A percentile compares a stretch with the other conserved stretches of the same genome.
These are phyloP conservation scores for Leptographium radiaticola DNA, from an alignment of 2,329 filamentous ascomycete species.

Conservation along the genomic window DNA sequence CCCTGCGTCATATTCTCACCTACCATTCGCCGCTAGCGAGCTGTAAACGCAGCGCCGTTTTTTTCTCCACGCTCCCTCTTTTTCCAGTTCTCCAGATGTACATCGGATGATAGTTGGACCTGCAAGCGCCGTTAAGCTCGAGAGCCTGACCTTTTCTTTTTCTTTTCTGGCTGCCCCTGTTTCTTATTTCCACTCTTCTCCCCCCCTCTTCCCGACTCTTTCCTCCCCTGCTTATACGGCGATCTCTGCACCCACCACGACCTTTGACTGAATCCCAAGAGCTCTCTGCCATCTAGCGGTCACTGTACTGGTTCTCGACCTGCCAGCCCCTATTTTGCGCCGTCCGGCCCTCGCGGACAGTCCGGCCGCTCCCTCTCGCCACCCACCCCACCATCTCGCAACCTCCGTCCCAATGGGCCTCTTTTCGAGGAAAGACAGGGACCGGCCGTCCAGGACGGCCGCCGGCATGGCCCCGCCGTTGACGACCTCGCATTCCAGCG, in stretches of 20 bases:
- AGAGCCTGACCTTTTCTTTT: not conserved
- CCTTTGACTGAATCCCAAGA: too few species aligned
- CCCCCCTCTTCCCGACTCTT: not conserved
- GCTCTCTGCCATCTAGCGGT: too few species aligned
- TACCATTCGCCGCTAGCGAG: not conserved
- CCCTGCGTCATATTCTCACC: not conserved
- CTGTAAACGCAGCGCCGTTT: not conserved
- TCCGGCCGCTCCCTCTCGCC: not conserved
- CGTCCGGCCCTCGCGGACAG: not conserved
- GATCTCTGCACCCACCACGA: too few species aligned
- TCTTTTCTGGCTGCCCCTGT: not conserved
- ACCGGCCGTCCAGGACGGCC: constrained; percentile 30
- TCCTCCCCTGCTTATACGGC: not conserved
- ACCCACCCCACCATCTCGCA: not conserved
- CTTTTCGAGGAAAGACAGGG: constrained; percentile 42
- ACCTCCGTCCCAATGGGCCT: constrained; percentile 31
- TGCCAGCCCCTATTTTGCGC: not conserved
- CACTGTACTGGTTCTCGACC: not conserved
- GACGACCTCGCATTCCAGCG: constrained; percentile 31
- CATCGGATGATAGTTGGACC: not conserved
- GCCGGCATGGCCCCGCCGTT: constrained; percentile 18
- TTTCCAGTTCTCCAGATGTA: not conserved
- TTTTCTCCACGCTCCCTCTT: not conserved
- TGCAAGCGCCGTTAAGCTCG: not conserved
- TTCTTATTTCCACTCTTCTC: not conserved